Percentiles rank a stretch among this genome's conserved stretches.
Evolutionary conservation across 176 grass and related monocot genomes (phyloP).

Genomic region (Oryza longistaminata): DNA sequence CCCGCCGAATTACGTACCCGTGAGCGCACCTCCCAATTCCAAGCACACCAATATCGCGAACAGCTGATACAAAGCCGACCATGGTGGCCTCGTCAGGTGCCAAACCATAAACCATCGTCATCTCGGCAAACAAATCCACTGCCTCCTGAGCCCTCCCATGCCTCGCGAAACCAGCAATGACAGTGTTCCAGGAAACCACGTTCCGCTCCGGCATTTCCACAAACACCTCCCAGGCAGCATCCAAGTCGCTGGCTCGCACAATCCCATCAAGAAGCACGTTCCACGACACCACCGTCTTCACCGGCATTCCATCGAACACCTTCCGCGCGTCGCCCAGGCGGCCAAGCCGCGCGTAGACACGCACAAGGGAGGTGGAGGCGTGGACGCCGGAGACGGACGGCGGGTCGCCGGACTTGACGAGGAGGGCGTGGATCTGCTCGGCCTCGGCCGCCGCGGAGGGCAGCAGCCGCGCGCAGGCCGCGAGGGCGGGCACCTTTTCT

Average conservation of each 20-base stretch:
- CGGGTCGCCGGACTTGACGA: conserved; percentile 43
- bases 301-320: conserved; percentile 48
- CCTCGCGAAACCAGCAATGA: conserved; percentile 39
- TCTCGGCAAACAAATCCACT: conserved; percentile 44
- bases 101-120: conserved; percentile 41
- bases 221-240: conserved; percentile 45
- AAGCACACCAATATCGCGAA: conserved; percentile 43
- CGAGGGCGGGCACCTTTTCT: conserved; percentile 45
- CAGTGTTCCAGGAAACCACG: conserved; percentile 54
- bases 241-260: conserved; percentile 36
- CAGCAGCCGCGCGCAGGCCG: conserved; percentile 45
- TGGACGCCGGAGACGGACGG: conserved; percentile 22
- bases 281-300: conserved; percentile 47
- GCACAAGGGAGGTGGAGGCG: conserved; percentile 43
- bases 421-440: conserved; percentile 56
- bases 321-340: conserved; percentile 43
- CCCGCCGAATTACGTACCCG: conserved; percentile 26
- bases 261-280: conserved; percentile 56
- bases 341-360: conserved; percentile 37
- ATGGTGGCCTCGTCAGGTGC: conserved; percentile 43
- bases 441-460: conserved; percentile 26
- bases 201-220: conserved; percentile 45
- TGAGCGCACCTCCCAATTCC: conserved; percentile 37
- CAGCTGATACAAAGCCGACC: conserved; percentile 24
- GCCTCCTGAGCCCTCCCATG: conserved; percentile 39